Evolutionary conservation across 495 filamentous ascomycete species (phyloP), one percentile per base, ranked within the genome.

Genomic region (Xylaria venustula): DNA sequence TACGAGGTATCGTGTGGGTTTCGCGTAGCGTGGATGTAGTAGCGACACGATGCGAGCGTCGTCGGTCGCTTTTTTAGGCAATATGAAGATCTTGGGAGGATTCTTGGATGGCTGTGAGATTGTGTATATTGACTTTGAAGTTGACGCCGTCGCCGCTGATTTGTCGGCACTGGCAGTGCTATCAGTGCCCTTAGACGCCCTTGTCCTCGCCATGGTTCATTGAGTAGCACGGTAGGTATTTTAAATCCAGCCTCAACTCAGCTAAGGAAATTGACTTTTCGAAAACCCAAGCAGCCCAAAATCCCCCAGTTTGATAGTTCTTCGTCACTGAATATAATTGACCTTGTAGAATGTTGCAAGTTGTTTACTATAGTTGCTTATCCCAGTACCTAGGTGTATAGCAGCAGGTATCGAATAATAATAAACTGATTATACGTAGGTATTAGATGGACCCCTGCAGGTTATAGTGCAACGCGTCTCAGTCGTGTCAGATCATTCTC

Each of bases 11-110:
- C 90, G 84, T 47, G 79, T 83, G 6, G 87, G 82, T 14, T 76
- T 78, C 20, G 66, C 71, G 42, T 85, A 89, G 61, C 87, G 87
- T 9, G 95, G 93, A 71, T 96, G 83, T n/a, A 86, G 81, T 12
- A 98, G 79, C 26, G 87, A 87, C 64, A 96, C 72, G 52, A 98
- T 85, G 58, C 87, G 84, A 22, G 88, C 84, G 52, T 86, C 81
- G 54, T 80, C 66, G 26, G 83, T 86, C 2, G 84, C 79, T 36
- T 81, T 73, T 36, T 86, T 82, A 28, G 94, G 94, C 2, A 98
- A 79, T 47, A 98, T 84, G 73, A 97, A 91, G 36, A 94, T 76
- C 59, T 86, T 88, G 22, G 85, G 87, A 7, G 82, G 79, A 48
- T 74, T 79, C 30, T 65, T 26, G 6, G 72, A 68, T 50, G 75